Evolutionary conservation across 148 eudicot species (phyloP), one percentile per base, ranked within the genome.

Genomic region (Chenopodium formosanum): DNA sequence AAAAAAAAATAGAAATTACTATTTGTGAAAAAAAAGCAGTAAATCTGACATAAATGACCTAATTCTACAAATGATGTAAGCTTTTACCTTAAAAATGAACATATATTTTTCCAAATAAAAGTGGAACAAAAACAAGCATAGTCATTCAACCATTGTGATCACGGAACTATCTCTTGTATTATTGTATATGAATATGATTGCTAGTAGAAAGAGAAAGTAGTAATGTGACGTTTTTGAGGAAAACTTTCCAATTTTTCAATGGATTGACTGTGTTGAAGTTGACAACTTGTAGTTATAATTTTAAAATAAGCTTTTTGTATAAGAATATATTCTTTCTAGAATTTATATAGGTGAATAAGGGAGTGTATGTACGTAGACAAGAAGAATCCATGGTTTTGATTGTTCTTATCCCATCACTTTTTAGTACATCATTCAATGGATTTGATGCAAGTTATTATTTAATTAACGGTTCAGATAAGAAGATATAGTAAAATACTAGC

Each of bases 381-480:
- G 4, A 29, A 70, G 56, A 77, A 77, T 82, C 81, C 27, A 76
- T 70, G 7, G 29, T 77, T 70, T 46, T 31, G 47, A 65, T 64
- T 70, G 62, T 47, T 34, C 64, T 53, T 58, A 82, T 82, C 84
- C 79, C 75, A 75, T 77, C 53, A 5, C 11, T n/a, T n/a, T 44
- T 9, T 14, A 6, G 25, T 62, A 20, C 17, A 40, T 1, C 16
- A 47, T 64, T 16, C 80, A 78, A 66, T 78, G 80, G 71, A 78
- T 10, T 25, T 23, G 53, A 31, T 37, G n/a, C 32, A 62, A 16
- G 9, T 31, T 20, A 6, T 50, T 60, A 76, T 32, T 22, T 13
- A 60, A 34, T 22, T 34, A 76, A 76, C 13, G 68, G 70, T 16
- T 27, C 27, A 12, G 62, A 78, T 46, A 67, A 65, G 73, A 78